These are phyloP conservation scores for Ogataea pilisensis DNA, from an alignment of 805 yeast genomes.

Conservation along the genomic window DNA sequence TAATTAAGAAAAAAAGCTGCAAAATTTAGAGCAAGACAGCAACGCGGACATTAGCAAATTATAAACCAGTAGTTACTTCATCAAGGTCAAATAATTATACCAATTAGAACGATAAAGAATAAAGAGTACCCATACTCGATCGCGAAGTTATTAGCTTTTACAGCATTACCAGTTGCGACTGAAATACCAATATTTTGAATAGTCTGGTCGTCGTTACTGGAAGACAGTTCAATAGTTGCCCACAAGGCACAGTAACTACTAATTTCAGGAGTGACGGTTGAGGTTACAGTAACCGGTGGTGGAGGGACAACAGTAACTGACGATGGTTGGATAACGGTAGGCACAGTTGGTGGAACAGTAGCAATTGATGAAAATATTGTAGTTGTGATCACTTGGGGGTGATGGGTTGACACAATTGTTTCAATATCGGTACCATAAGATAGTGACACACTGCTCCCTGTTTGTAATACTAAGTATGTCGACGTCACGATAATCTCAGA, in stretches of 20 bases:
- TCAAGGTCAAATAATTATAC: no score
- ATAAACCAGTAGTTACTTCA: no score
- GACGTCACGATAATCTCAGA: slow-evolving; percentile 7
- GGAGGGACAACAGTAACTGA: no score
- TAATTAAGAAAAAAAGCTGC: no score
- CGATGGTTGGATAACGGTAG: no score
- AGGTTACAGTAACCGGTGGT: slow-evolving; percentile 7
- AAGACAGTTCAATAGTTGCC: background rate
- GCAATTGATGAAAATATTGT: background rate
- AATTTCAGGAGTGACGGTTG: slow-evolving; percentile 1
- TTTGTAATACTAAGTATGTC: slow-evolving; percentile 14
- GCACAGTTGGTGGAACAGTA: background rate
- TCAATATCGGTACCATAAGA: slow-evolving; percentile 10
- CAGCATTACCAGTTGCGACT: no score
- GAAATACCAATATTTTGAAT: background rate
- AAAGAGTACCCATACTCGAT: no score
- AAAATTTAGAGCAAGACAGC: no score
- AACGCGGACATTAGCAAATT: no score
- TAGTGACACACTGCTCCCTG: slow-evolving; percentile 6
- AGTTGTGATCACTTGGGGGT: slow-evolving; percentile 9
- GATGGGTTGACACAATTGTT: slow-evolving; percentile 12
- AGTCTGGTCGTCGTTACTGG: background rate
- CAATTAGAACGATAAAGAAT: no score
- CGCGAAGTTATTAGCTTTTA: no score
- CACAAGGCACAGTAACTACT: background rate